A percentile compares a stretch with the other conserved stretches of the same genome.
Evolutionary conservation across 73 alveolate species (phyloP).

Genomic region (Effrenium voratum): DNA sequence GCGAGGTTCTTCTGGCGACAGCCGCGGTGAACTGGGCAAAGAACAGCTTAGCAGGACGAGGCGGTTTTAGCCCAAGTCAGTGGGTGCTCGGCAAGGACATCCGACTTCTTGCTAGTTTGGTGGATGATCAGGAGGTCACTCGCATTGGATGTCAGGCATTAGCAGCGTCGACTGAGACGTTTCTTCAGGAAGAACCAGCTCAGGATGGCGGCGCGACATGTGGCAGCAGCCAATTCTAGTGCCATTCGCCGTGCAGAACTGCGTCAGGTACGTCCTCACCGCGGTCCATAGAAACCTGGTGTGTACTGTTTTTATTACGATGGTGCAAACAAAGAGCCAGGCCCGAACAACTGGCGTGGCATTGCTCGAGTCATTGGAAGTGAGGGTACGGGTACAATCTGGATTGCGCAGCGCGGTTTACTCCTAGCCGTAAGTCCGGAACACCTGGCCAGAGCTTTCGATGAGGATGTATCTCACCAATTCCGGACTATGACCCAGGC

Average conservation of each 20-base stretch:
- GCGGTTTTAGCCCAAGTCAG: not conserved
- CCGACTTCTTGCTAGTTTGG: not conserved
- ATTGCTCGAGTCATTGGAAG: not conserved
- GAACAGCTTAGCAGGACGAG: not conserved
- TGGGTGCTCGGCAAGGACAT: conserved; percentile 1
- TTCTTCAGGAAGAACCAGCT: not conserved
- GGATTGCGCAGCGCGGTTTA: not conserved
- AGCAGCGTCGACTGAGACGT: not conserved
- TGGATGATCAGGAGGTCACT: not conserved
- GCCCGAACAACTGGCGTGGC: not conserved
- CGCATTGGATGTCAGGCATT: not conserved
- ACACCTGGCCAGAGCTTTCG: not conserved
- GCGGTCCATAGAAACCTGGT: not conserved
- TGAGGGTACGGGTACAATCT: not conserved
- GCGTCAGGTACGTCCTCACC: not conserved
- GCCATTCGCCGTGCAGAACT: not conserved
- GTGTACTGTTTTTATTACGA: not conserved
- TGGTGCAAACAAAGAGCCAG: not conserved
- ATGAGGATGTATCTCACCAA: too few relatives aligned
- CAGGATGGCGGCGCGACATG: not conserved
- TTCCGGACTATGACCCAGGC: too few relatives aligned
- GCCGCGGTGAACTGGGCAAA: not conserved
- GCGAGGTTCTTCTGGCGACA: not conserved
- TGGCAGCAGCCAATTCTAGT: not conserved
- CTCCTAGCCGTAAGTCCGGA: conserved; percentile 3